Evolutionary conservation across 2,329 filamentous ascomycete species (phyloP), one percentile per base, ranked within the genome.

Genomic region (Nemania sp.): DNA sequence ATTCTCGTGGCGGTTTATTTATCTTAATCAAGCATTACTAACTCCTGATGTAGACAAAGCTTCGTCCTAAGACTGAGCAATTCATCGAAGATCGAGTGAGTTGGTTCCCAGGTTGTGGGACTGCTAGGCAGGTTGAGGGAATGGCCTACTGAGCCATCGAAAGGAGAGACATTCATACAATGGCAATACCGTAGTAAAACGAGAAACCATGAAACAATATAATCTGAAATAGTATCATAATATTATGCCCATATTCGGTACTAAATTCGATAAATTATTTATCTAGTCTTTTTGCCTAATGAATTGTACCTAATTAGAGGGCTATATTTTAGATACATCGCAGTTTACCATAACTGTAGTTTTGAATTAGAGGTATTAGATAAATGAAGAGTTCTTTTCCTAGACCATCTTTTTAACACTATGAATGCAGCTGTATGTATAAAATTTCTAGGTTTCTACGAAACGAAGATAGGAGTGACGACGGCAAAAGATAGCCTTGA

Each of bases 31-130:
- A 49, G 53, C 35, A 22, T 18, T 3, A 29, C 56, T 68, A 47
- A 64, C 45, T 38, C 6, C 20, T 15, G 5, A 1, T n/a, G 22
- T 18, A 68, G 78, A 87, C 83, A 0, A 85, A 83, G 73, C 75
- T 91, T 70, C 85, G 79, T 73, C 88, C 89, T 0, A 76, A 74
- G 66, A 68, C 82, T 0, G 89, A 90, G 79, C 79, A 82, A 53
- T 90, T 84, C 75, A 78, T 78, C 0, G 83, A 87, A 75, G 80
- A 85, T 67, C 78, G 87, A 1, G 86, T 86, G 2, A 72, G 56
- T 11, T 90, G 87, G 87, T 74, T 86, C 78, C 11, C 88, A 87
- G 76, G 86, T 83, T 65, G 64, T 59, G 69, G 61, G 18, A 62
- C 58, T 18, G 54, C 65, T 2, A 65, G 8, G 20, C 29, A 65